Conservation (phyloP, 2,329 filamentous ascomycete species). For the Chaetomium olivaceum region DNA sequence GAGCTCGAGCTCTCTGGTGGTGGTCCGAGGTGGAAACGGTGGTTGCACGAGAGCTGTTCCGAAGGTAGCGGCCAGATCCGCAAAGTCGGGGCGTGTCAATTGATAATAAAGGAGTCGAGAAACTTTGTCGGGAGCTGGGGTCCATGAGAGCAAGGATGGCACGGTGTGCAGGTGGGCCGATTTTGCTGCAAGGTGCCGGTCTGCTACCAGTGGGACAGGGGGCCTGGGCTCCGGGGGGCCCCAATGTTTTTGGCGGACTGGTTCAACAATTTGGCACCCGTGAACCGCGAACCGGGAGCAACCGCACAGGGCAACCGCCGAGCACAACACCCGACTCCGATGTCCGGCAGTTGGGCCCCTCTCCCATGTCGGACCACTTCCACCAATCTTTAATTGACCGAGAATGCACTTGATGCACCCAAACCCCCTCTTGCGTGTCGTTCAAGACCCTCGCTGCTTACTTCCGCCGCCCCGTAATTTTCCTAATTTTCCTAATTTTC, state of each 20-base stretch:
- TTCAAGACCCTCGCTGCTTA: neutral
- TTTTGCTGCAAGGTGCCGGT: conserved; percentile 26
- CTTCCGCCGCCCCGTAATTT: neutral
- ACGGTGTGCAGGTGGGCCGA: conserved; percentile 28
- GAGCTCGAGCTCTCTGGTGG: neutral
- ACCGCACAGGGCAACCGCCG: neutral
- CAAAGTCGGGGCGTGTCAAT: conserved; percentile 4
- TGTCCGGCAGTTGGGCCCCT: conserved; percentile 15
- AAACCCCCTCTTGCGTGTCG: neutral
- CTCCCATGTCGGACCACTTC: neutral
- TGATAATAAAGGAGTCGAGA: conserved; percentile 14
- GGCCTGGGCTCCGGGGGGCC: conserved; percentile 10
- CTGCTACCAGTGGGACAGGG: conserved; percentile 15
- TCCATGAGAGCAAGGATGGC: conserved; percentile 18
- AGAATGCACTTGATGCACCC: neutral
- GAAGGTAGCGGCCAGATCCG: neutral
- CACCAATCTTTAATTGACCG: neutral
- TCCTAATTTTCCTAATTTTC: neutral
- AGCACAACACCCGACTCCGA: conserved; percentile 17
- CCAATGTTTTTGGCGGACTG: conserved; percentile 2
- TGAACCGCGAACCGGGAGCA: neutral
- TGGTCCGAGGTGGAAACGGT: neutral
- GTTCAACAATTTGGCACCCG: conserved; percentile 22
- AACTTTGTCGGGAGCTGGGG: conserved; percentile 14
- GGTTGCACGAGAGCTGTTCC: neutral